Evolutionary conservation across 495 filamentous ascomycete species (phyloP).

Genomic region (Apiosordaria backusii): DNA sequence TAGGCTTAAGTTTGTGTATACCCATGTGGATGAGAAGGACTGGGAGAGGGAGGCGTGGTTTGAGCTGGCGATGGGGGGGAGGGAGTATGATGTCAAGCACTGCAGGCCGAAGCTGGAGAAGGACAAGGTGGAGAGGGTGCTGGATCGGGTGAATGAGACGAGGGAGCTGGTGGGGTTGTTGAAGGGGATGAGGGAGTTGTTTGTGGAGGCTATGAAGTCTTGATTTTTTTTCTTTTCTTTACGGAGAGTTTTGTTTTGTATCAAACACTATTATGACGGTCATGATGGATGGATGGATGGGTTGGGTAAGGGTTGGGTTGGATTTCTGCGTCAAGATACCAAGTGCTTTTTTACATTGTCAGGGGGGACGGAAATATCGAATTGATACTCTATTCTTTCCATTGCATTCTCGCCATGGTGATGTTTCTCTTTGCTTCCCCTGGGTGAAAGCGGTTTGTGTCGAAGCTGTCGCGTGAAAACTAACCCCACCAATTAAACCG

Average conservation of each 20-base stretch:
- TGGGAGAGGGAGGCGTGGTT: conserved; percentile 93
- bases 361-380: background rate
- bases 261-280: background rate
- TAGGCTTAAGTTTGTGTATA: conserved; percentile 85
- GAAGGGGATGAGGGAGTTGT: conserved; percentile 89
- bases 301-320: background rate
- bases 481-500: background rate
- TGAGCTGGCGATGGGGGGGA: conserved; percentile 73
- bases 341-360: background rate
- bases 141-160: conserved; percentile 77
- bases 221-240: conserved; percentile 21
- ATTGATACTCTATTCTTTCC: background rate
- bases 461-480: background rate
- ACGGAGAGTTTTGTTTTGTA: too few species aligned
- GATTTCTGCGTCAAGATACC: background rate
- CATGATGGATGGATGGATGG: background rate
- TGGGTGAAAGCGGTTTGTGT: too few species aligned
- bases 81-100: conserved; percentile 79
- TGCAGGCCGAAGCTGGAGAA: conserved; percentile 75
- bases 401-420: background rate
- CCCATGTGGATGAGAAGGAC: conserved; percentile 79
- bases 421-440: too few species aligned
- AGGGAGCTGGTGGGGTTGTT: conserved; percentile 76
- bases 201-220: conserved; percentile 57
- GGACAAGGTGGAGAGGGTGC: conserved; percentile 64